Base-by-base conservation (phyloP, 768 basidiomycete genomes). In the Psilocybe azurescens region DNA sequence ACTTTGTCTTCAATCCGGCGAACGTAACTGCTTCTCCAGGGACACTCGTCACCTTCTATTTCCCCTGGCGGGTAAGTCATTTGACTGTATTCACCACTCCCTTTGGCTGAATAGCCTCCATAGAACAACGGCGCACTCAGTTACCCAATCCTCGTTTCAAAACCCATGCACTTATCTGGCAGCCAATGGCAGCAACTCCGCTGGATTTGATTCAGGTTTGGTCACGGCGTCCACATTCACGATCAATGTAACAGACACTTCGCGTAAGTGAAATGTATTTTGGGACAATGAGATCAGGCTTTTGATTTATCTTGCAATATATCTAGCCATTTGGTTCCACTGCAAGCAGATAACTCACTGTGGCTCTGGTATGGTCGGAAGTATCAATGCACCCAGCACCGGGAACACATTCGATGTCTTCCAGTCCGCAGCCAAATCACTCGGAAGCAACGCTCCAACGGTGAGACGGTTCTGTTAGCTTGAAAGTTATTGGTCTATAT, bases 191-290 rank as follows among this genome's bases (percentile, higher is more conserved):
- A 79, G 72, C 63, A 73, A 67, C 44, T 58, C 75, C 9, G 60
- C 53, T 51, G 85, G 85, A 2, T 87, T 89, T 61, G 85, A 87
- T 72, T 86, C 86, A 30, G 85, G 84, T 36, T 69, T 88, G 59
- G 72, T 72, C 44, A 29, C 47, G 6, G 72, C 70, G 0, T 70
- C 67, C 4, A 75, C 77, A 52, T 86, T 85, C 70, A 79, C 77
- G 33, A 77, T 87, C 59, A 79, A 73, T 52, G 78, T 87, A 65
- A 79, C 78, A 18, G 79, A 79, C 66, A 75, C 77, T 2, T 61
- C 77, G 44, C 85, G 84, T 85, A 66, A 65, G 82, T 70, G 5
- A 13, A 14, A 32, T 36, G 60, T 30, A n/a, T 7, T 52, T 49
- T 36, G n/a, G 41, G 49, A 32, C 14, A 53, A 61, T 50, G 48